Conservation (phyloP, 2,329 filamentous ascomycete genomes). For the Xylariaceae sp. region DNA sequence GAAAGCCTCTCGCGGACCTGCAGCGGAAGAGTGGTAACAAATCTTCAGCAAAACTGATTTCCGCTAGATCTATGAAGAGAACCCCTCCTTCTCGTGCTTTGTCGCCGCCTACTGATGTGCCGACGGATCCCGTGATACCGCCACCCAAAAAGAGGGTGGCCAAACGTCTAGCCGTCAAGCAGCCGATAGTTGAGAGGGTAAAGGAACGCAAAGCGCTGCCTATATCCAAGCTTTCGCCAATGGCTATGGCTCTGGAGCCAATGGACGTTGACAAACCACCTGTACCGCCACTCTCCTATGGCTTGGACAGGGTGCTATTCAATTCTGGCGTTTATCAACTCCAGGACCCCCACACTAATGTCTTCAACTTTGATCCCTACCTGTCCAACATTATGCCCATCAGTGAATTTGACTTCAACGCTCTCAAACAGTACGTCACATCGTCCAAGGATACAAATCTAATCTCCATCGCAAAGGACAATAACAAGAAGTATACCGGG, state of each 20-base stretch:
- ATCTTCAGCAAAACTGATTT: too few species aligned
- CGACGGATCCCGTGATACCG: too few species aligned
- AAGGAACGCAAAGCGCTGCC: not conserved
- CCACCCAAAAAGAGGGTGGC: too few species aligned
- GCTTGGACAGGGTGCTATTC: conserved; percentile 87
- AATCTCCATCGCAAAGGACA: conserved; percentile 60
- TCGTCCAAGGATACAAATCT: conserved; percentile 80
- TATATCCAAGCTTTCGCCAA: conserved; percentile 25
- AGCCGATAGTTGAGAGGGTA: too few species aligned
- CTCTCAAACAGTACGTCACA: conserved; percentile 81
- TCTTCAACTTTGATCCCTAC: conserved; percentile 97
- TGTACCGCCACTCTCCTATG: conserved; percentile 64
- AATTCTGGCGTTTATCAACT: conserved; percentile 90
- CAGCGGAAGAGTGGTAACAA: too few species aligned
- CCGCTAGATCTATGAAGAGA: too few species aligned
- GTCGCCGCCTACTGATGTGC: too few species aligned
- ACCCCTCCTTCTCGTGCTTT: too few species aligned
- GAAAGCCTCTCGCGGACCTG: too few species aligned
- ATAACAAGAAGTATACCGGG: conserved; percentile 78
- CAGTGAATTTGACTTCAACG: conserved; percentile 84
- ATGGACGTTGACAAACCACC: conserved; percentile 32
- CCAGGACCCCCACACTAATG: conserved; percentile 79
- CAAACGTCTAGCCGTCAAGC: too few species aligned
- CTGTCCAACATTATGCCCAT: conserved; percentile 90
- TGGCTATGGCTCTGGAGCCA: conserved; percentile 27